phyloP scores from a whole-genome alignment of 2,329 filamentous ascomycete genomes.

The Ophiosphaerella korrae region DNA sequence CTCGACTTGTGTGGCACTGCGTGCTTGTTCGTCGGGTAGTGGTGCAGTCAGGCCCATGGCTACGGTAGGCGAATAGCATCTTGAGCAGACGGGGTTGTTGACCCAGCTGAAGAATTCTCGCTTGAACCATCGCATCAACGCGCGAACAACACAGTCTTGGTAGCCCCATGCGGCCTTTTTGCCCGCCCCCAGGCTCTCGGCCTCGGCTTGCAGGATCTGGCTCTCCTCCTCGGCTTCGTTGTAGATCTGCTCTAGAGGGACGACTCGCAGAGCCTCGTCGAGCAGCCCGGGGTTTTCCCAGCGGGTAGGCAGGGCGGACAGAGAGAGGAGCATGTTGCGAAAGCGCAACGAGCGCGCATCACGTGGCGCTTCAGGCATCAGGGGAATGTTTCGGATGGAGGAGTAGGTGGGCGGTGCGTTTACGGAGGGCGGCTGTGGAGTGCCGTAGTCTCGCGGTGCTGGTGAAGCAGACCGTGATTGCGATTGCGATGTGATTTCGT shows the following conservation, averaged over 20 bases:
- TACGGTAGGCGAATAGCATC: constrained; percentile 82
- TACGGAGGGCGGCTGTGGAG: constrained; percentile 45
- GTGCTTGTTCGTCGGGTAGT: constrained; percentile 85
- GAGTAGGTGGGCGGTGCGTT: constrained; percentile 63
- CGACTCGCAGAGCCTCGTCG: constrained; percentile 85
- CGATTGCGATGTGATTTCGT: constrained; percentile 70
- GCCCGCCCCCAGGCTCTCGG: constrained; percentile 81
- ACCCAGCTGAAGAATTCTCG: constrained; percentile 94
- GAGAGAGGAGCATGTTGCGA: constrained; percentile 76
- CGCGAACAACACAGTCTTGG: constrained; percentile 92
- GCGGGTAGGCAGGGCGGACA: constrained; percentile 87
- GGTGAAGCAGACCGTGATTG: constrained; percentile 66
- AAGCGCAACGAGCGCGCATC: constrained; percentile 56
- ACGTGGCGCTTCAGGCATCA: constrained; percentile 73
- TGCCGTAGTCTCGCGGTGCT: constrained; percentile 54
- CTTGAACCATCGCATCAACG: constrained; percentile 95
- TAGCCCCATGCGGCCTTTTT: constrained; percentile 91
- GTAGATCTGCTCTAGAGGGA: constrained; percentile 91
- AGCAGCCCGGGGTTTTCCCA: constrained; percentile 96
- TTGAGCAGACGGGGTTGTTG: constrained; percentile 87
- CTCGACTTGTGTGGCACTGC: constrained; percentile 85
- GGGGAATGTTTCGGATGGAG: constrained; percentile 67
- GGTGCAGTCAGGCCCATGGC: constrained; percentile 83
- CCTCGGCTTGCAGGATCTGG: constrained; percentile 84
- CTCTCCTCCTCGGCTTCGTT: constrained; percentile 91